Conservation (phyloP, 2,329 filamentous ascomycete genomes). For the Diaporthe citriasiana region DNA sequence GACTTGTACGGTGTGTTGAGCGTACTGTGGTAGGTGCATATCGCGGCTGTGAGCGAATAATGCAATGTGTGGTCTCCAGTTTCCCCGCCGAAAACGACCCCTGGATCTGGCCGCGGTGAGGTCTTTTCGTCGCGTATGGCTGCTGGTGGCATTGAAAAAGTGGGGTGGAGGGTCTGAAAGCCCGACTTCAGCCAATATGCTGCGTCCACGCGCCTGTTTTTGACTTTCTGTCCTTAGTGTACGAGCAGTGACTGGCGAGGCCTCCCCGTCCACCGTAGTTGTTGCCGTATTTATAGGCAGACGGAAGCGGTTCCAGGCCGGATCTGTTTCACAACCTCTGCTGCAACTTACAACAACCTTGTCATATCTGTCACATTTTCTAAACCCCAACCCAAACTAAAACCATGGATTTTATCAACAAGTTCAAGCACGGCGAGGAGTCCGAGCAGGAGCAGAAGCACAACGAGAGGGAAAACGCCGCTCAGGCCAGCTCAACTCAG, state of each 20-base stretch:
- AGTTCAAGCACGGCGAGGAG: slow-evolving; percentile 36
- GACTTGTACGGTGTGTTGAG: background rate
- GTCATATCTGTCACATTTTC: background rate
- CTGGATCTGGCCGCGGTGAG: slow-evolving; percentile 21
- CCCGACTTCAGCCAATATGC: slow-evolving; percentile 20
- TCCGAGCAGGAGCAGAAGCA: background rate
- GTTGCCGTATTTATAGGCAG: slow-evolving; percentile 19
- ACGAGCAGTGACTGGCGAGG: slow-evolving; percentile 30
- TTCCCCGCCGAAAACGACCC: slow-evolving; percentile 20
- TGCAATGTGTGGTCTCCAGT: background rate
- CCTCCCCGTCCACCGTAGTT: slow-evolving; percentile 20
- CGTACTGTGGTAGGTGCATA: background rate
- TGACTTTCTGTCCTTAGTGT: slow-evolving; percentile 16
- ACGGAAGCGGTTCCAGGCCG: background rate
- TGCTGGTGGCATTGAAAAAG: slow-evolving; percentile 35
- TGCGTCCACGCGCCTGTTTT: slow-evolving; percentile 31
- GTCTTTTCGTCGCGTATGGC: slow-evolving; percentile 27
- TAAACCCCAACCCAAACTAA: background rate
- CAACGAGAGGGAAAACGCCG: background rate
- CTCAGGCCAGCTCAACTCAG: background rate
- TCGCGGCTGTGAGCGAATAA: slow-evolving; percentile 24
- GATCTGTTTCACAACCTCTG: background rate
- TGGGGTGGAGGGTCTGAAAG: slow-evolving; percentile 33
- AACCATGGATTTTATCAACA: slow-evolving; percentile 36
- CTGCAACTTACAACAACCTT: background rate